A percentile compares a stretch with the other conserved stretches of the same genome.
Conservation (phyloP, 1,284 basidiomycete genomes). For the Pulveroboletus sp. region DNA sequence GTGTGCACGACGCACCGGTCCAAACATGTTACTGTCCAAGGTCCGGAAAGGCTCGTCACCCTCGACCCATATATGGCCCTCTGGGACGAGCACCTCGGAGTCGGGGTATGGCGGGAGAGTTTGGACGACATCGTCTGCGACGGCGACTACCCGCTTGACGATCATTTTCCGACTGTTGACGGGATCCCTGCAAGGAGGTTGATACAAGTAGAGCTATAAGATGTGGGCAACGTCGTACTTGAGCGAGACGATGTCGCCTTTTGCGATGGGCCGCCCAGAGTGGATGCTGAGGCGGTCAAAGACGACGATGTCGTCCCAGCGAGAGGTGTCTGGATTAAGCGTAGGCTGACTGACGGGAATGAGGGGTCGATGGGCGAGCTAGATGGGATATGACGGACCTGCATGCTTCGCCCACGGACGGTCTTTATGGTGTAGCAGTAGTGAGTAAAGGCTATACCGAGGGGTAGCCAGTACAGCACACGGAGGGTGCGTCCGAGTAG, state of each 20-base stretch:
- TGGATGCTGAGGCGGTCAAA: slow-evolving; percentile 57
- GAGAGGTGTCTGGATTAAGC: slow-evolving; percentile 69
- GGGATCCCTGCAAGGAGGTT: slow-evolving; percentile 53
- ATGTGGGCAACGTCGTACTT: slow-evolving; percentile 40
- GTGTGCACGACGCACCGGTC: slow-evolving; percentile 52
- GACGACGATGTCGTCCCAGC: slow-evolving; percentile 59
- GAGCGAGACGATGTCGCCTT: slow-evolving; percentile 69
- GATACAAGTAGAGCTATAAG: neutral
- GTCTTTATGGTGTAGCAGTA: slow-evolving; percentile 55
- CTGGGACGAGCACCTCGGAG: slow-evolving; percentile 53
- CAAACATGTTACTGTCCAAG: slow-evolving; percentile 73
- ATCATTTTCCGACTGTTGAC: slow-evolving; percentile 52
- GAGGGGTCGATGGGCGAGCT: neutral
- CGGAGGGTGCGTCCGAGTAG: slow-evolving; percentile 23
- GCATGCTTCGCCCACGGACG: slow-evolving; percentile 72
- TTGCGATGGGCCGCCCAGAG: slow-evolving; percentile 40
- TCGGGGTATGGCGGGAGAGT: slow-evolving; percentile 72
- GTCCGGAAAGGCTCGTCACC: slow-evolving; percentile 51
- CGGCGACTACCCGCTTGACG: slow-evolving; percentile 69
- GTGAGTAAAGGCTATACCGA: slow-evolving; percentile 49
- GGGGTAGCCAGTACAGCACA: slow-evolving; percentile 59
- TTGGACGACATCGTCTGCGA: slow-evolving; percentile 63
- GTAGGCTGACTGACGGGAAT: slow-evolving; percentile 59
- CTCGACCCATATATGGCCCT: slow-evolving; percentile 74
- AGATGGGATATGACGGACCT: slow-evolving; percentile 46